Conservation (phyloP, 1,284 basidiomycete genomes). For the Apiotrichum sp. region DNA sequence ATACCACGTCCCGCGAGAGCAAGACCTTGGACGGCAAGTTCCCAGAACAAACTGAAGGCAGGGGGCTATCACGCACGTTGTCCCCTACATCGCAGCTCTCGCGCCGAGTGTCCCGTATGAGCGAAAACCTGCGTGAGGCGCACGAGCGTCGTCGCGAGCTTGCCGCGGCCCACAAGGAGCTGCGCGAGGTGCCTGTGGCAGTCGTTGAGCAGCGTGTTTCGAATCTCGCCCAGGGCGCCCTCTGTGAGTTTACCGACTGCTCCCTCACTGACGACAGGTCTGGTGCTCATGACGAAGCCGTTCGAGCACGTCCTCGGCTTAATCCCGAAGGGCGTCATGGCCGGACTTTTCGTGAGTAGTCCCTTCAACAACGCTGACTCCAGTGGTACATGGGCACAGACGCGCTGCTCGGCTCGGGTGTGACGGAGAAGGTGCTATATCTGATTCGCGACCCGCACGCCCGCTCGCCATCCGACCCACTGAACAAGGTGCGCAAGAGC, state of each 20-base stretch:
- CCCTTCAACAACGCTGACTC: not conserved
- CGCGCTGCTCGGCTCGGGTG: constrained; percentile 74
- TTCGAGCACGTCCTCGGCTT: constrained; percentile 71
- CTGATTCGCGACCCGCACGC: constrained; percentile 68
- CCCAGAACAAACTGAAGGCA: too few relatives aligned
- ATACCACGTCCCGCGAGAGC: not conserved
- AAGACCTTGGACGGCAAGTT: not conserved
- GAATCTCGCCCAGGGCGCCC: constrained; percentile 73
- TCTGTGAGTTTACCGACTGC: constrained; percentile 53
- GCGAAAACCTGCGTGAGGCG: constrained; percentile 1
- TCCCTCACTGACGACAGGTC: constrained; percentile 24
- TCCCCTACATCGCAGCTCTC: not conserved
- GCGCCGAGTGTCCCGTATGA: constrained; percentile 1
- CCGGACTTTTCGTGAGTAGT: constrained; percentile 52
- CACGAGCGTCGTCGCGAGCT: constrained; percentile 5
- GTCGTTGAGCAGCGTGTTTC: constrained; percentile 86
- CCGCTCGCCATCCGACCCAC: constrained; percentile 60
- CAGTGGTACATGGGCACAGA: constrained; percentile 86
- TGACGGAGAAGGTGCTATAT: constrained; percentile 76
- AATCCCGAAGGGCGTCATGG: constrained; percentile 61
- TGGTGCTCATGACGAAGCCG: constrained; percentile 69
- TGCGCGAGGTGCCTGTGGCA: constrained; percentile 61
- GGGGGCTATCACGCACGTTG: not conserved
- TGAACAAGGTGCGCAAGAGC: constrained; percentile 66
- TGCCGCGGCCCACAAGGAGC: constrained; percentile 26